Base-by-base conservation (phyloP, 192 early-diverging fungal genomes). In the Funneliformis mosseae region DNA sequence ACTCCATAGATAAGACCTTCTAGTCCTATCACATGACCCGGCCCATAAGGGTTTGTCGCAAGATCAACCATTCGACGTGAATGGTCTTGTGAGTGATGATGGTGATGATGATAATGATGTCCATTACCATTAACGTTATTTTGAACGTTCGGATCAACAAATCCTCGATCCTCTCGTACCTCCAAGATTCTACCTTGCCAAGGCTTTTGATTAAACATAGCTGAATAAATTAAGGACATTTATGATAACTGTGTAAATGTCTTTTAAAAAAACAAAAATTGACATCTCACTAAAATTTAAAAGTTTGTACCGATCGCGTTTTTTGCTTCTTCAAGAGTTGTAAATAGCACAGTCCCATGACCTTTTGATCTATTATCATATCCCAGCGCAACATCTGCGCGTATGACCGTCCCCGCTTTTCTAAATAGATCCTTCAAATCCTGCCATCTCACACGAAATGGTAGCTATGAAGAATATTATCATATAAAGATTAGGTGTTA, bases 361-460 rank as follows among this genome's bases (percentile, higher is more conserved):
- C 93, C 93, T 82, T 91, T 93, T 6, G 92, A 92, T 46, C 91
- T 83, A 64, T 91, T 86, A 66, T 91, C 89, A 12, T 76, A 84
- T 33, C 85, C 83, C 64, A 88, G 77, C 3, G 85, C 85, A 28
- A 94, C 90, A 81, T 94, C 93, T 10, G 91, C 89, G 9, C 93
- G 86, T 42, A 91, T 71, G 10, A 94, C 90, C 18, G 84, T 84
- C 41, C 93, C 94, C n/a, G 90, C 89, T 64, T 93, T 86, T 62
- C 91, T 83, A 84, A 95, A 93, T 18, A 89, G 75, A 79, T 91
- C 90, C 60, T 91, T 93, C 38, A 93, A 81, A 61, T 93, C 92
- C 83, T 94, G 93, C 93, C 92, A 94, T 66, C 90, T 84, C n/a
- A 93, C 88, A 62, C 86, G 80, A 72, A 91, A 95, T 4, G 93